Percentiles rank a stretch among this genome's conserved stretches.
Conservation (phyloP, 2,329 filamentous ascomycete genomes). For the Taxawa tesnikishii region DNA sequence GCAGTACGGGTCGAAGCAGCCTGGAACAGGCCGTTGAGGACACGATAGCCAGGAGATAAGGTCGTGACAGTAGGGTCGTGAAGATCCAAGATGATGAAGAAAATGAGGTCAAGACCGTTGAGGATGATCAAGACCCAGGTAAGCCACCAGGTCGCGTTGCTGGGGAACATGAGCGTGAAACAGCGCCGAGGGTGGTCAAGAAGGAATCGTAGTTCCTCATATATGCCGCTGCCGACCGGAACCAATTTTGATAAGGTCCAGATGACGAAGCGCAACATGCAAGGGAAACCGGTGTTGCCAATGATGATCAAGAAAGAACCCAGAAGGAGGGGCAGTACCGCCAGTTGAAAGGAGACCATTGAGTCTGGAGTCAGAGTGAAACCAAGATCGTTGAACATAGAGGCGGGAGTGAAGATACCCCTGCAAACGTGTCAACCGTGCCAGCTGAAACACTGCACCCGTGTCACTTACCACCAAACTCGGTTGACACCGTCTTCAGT, state of each 20-base stretch:
- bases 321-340: conserved; percentile 62
- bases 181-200: conserved; percentile 91
- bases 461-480: conserved; percentile 58
- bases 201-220: conserved; percentile 83
- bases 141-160: conserved; percentile 87
- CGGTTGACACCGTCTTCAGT: conserved; percentile 47
- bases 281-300: conserved; percentile 89
- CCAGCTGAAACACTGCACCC: background rate
- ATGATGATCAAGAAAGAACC: conserved; percentile 83
- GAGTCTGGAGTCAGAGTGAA: conserved; percentile 87
- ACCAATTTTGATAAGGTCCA: conserved; percentile 63
- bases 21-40: conserved; percentile 83
- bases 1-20: conserved; percentile 82
- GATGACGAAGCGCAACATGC: conserved; percentile 87
- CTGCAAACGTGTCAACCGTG: conserved; percentile 12
- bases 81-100: conserved; percentile 87
- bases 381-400: conserved; percentile 90
- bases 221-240: conserved; percentile 55
- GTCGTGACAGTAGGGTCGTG: conserved; percentile 56
- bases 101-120: conserved; percentile 74
- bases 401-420: conserved; percentile 77
- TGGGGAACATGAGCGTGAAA: conserved; percentile 88
- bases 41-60: conserved; percentile 59
- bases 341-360: conserved; percentile 77
- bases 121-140: conserved; percentile 74